A percentile compares a stretch with the other conserved stretches of the same genome.
These are phyloP conservation scores for Arthrobotrys iridis DNA, from an alignment of 2,329 filamentous ascomycete genomes.

Conservation along the genomic window DNA sequence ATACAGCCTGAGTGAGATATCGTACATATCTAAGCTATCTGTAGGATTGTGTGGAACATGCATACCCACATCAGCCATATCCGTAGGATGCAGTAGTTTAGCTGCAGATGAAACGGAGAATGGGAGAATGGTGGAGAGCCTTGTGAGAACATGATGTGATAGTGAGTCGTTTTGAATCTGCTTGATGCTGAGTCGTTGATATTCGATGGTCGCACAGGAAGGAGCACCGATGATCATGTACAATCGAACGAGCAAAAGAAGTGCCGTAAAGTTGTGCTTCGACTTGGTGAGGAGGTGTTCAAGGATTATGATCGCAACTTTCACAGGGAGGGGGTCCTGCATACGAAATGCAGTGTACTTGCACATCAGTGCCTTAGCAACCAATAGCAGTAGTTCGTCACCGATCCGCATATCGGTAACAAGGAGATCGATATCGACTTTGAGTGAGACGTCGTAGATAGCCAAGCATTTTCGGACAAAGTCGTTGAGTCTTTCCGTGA, in stretches of 20 bases:
- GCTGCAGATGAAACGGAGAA: conserved; percentile 44
- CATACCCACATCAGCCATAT: conserved; percentile 50
- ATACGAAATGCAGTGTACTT: conserved; percentile 54
- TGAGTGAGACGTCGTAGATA: conserved; percentile 56
- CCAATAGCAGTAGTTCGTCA: conserved; percentile 58
- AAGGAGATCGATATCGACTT: conserved; percentile 56
- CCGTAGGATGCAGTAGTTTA: conserved; percentile 44
- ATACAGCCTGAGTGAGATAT: conserved; percentile 56
- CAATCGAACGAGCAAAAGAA: conserved; percentile 61
- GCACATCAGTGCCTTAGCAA: conserved; percentile 58
- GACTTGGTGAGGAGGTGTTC: conserved; percentile 59
- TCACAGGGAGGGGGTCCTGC: conserved; percentile 55
- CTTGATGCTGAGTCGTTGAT: conserved; percentile 61
- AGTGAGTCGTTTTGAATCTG: conserved; percentile 63
- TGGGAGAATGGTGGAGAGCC: conserved; percentile 62
- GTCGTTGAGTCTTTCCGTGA: conserved; percentile 31
- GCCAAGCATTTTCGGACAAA: conserved; percentile 41
- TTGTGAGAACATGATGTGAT: conserved; percentile 61
- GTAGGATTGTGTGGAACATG: conserved; percentile 51
- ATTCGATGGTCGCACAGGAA: conserved; percentile 61
- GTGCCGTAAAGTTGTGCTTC: conserved; percentile 62
- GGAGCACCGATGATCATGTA: conserved; percentile 61
- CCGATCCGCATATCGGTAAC: conserved; percentile 58
- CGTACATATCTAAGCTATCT: conserved; percentile 50
- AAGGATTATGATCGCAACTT: conserved; percentile 56